phyloP scores from a whole-genome alignment of 225 moss, liverwort and hornwort species.

The Neckera pumila region DNA sequence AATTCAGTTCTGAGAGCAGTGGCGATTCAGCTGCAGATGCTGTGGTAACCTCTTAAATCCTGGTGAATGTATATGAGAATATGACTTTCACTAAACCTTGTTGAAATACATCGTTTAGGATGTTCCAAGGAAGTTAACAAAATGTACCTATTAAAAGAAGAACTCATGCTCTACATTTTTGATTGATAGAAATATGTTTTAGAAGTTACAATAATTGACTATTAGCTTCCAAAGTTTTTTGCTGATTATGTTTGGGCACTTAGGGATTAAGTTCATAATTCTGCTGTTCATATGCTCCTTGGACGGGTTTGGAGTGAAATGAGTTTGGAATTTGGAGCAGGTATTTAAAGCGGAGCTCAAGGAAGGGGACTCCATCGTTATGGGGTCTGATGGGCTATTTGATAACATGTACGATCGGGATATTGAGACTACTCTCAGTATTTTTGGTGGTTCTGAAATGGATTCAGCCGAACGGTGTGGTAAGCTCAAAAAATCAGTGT shows the following conservation, averaged over 20 bases:
- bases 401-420: conserved; percentile 86
- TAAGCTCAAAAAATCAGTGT: conserved; percentile 2
- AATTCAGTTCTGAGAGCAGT: conserved; percentile 76
- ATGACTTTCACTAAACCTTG: background rate
- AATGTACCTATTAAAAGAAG: no score
- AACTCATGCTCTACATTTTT: background rate
- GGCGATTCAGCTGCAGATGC: conserved; percentile 96
- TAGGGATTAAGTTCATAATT: background rate
- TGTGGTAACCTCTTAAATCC: conserved; percentile 21
- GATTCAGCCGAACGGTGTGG: conserved; percentile 59
- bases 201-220: background rate
- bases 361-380: conserved; percentile 84
- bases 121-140: background rate
- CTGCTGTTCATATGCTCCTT: background rate
- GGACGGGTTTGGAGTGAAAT: background rate
- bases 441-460: conserved; percentile 45
- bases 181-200: background rate
- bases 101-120: background rate
- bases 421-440: conserved; percentile 52
- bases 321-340: conserved; percentile 24
- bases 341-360: conserved; percentile 58
- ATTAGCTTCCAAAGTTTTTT: background rate
- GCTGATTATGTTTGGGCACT: background rate
- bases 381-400: conserved; percentile 98
- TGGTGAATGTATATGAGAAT: background rate